These are phyloP conservation scores for Pseudogymnoascus sp. DNA, from an alignment of 2,329 filamentous ascomycete species.

Conservation along the genomic window DNA sequence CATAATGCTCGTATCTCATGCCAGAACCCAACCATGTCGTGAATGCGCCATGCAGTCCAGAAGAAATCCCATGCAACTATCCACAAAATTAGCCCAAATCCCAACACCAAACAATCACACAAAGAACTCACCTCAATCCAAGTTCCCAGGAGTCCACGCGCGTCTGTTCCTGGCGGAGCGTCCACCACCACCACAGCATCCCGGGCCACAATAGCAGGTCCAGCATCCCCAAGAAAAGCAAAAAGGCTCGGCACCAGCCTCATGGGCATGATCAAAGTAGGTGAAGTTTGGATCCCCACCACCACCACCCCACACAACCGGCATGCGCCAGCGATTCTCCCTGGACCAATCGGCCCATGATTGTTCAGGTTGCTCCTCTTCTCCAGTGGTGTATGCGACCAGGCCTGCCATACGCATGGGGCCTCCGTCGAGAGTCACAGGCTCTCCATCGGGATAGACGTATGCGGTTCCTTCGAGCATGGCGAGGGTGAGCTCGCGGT, in stretches of 20 bases:
- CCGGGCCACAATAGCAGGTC: not conserved
- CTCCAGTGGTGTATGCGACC: not conserved
- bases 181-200: not conserved
- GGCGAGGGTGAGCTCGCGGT: not conserved
- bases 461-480: not conserved
- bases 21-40: not conserved
- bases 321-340: not conserved
- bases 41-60: not conserved
- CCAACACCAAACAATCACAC: not conserved
- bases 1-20: not conserved
- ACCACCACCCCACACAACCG: not conserved
- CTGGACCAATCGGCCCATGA: not conserved
- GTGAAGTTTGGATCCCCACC: not conserved
- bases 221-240: not conserved
- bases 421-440: not conserved
- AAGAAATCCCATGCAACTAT: not conserved
- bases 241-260: not conserved
- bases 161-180: not conserved
- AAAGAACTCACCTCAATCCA: not conserved
- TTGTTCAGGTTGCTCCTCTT: not conserved
- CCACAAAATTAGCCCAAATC: not conserved
- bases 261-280: not conserved
- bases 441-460: no score
- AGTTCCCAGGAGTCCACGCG: not conserved
- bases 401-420: not conserved